A percentile compares a stretch with the other conserved stretches of the same genome.
Conservation (phyloP, 345 rosid species). For the Moricandia arvensis region DNA sequence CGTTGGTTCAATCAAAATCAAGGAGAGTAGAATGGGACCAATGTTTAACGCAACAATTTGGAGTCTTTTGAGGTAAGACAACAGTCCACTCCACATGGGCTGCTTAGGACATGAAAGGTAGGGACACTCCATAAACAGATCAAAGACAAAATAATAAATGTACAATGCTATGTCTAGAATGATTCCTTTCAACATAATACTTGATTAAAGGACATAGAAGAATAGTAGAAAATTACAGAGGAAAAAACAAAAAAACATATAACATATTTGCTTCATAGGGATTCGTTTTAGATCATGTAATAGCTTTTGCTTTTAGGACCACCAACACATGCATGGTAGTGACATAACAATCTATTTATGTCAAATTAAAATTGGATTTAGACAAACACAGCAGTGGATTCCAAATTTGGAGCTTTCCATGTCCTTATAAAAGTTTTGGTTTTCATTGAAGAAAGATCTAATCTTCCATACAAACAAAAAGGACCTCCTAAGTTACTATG, state of each 20-base stretch:
- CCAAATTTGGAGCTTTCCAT: constrained; percentile 15
- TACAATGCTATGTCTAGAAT: background rate
- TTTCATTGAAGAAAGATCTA: constrained; percentile 24
- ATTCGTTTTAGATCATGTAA: background rate
- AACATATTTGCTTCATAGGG: no score
- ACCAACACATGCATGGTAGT: background rate
- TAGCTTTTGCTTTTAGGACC: background rate
- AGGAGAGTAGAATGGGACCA: background rate
- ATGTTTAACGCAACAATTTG: background rate
- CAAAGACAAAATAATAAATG: background rate
- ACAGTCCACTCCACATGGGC: constrained; percentile 21
- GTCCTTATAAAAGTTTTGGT: constrained; percentile 33
- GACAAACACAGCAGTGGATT: constrained; percentile 22
- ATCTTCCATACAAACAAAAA: constrained; percentile 15
- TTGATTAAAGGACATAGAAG: background rate
- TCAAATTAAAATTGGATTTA: background rate
- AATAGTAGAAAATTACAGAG: no score
- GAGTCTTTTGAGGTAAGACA: background rate
- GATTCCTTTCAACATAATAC: constrained; percentile 4
- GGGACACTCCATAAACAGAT: constrained; percentile 3
- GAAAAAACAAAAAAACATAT: no score
- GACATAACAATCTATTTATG: background rate
- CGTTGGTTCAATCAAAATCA: background rate
- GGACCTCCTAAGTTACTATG: constrained; percentile 13
- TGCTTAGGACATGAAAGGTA: constrained; percentile 3